These are phyloP conservation scores for Aphanocladium album DNA, from an alignment of 2,329 filamentous ascomycete genomes.

Conservation along the genomic window DNA sequence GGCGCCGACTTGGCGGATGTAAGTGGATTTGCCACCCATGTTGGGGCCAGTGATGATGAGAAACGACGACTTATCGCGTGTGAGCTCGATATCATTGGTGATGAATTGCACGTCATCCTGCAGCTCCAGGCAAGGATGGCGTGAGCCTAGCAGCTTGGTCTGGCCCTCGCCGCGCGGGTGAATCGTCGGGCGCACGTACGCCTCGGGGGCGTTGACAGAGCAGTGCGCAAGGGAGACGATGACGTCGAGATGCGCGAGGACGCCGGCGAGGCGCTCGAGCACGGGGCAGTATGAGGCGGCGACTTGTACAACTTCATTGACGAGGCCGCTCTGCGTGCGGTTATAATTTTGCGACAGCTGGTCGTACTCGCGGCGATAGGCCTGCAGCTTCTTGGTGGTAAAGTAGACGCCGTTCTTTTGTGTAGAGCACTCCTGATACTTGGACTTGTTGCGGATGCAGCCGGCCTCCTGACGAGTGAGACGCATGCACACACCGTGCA, in stretches of 20 bases:
- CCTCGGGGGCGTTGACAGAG: conserved; percentile 84
- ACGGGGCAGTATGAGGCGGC: conserved; percentile 93
- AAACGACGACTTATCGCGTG: conserved; percentile 76
- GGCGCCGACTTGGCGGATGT: conserved; percentile 94
- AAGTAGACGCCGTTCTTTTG: conserved; percentile 99
- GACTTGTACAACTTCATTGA: conserved; percentile 87
- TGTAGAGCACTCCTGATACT: conserved; percentile 92
- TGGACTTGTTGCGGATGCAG: conserved; percentile 85
- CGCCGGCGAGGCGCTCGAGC: conserved; percentile 78
- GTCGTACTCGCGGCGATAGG: conserved; percentile 83
- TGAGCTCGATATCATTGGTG: conserved; percentile 87
- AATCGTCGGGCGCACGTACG: conserved; percentile 87
- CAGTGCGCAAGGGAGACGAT: conserved; percentile 91
- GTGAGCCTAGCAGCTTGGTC: conserved; percentile 85
- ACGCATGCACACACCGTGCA: conserved; percentile 95
- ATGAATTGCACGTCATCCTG: conserved; percentile 99
- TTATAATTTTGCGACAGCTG: conserved; percentile 94
- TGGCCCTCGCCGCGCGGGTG: conserved; percentile 82
- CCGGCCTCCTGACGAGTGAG: conserved; percentile 86
- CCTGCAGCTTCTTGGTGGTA: conserved; percentile 76
- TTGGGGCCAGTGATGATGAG: conserved; percentile 96
- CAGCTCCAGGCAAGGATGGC: conserved; percentile 97
- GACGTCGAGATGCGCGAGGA: conserved; percentile 91
- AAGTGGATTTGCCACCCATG: conserved; percentile 98
- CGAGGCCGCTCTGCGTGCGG: conserved; percentile 84